phyloP scores from a whole-genome alignment of 179 eudicot genomes.

The Spinacia oleracea region DNA sequence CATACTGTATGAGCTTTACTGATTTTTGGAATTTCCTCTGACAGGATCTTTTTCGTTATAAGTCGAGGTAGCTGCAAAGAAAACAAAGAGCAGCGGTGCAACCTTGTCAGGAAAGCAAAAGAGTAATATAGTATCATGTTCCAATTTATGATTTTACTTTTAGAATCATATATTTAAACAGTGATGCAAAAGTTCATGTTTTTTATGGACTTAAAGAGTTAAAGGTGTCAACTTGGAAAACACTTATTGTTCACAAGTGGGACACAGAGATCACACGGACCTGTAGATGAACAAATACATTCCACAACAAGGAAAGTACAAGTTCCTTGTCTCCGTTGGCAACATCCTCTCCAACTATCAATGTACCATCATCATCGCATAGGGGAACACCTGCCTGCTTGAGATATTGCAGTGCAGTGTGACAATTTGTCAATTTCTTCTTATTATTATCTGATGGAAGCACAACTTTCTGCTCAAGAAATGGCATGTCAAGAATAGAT shows the following conservation, averaged over 20 bases:
- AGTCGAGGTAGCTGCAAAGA: slow-evolving; percentile 77
- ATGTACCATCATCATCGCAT: slow-evolving; percentile 69
- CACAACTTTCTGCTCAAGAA: slow-evolving; percentile 66
- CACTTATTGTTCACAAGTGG: neutral
- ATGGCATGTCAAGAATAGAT: slow-evolving; percentile 19
- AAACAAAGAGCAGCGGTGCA: slow-evolving; percentile 3
- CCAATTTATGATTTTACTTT: neutral
- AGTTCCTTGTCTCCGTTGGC: slow-evolving; percentile 86
- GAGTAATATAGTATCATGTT: neutral
- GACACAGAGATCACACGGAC: slow-evolving; percentile 35
- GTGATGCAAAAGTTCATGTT: neutral
- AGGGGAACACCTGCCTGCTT: slow-evolving; percentile 69
- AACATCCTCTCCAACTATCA: slow-evolving; percentile 66
- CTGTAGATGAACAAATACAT: slow-evolving; percentile 91
- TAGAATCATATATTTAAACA: neutral
- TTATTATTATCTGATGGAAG: slow-evolving; percentile 76
- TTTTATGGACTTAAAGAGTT: neutral
- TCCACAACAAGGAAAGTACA: slow-evolving; percentile 80
- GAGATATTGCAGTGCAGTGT: slow-evolving; percentile 68
- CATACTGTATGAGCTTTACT: slow-evolving; percentile 55
- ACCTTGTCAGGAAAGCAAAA: slow-evolving; percentile 7
- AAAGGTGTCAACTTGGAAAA: neutral
- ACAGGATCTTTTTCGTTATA: slow-evolving; percentile 50
- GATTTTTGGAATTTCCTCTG: slow-evolving; percentile 67
- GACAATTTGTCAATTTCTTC: slow-evolving; percentile 74